Base-by-base conservation (phyloP, 2,329 filamentous ascomycete species). In the Allantophomopsis lycopodina region DNA sequence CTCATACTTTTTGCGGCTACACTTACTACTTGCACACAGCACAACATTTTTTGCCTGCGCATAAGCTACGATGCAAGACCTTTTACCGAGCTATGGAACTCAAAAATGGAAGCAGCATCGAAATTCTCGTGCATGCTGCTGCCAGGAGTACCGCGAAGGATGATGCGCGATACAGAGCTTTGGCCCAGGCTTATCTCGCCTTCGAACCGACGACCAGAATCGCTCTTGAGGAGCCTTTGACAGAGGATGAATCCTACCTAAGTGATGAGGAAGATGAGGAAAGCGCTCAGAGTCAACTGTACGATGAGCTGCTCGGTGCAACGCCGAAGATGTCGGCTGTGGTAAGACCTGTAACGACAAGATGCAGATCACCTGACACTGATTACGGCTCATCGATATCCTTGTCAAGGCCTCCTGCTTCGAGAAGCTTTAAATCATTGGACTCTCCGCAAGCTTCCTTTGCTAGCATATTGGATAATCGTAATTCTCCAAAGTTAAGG, bases 51-150 rank as follows among this genome's bases (percentile, higher is more conserved):
- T 28, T 28, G 23, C 23, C 11, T 8, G 23, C 23, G 3, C 23
- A 5, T 28, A 8, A 28, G 11, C 23, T 28, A 28, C 23, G 23
- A 28, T 28, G 23, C 23, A 28, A 28, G 23, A 8, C 23, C 23
- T 3, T 28, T 28, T 28, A 8, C 23, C 7, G 23, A 28, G 23
- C 23, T 28, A 28, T 28, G 23, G 23, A 28, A 3, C 3, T 28
- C 23, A 28, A 28, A 8, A 28, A 12, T 28, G 23, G 23, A 28
- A 28, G 23, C 32, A 39, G 51, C 33, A 45, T 56, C 37, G 53
- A 57, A 42, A 54, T 57, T 36, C 44, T 57, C 36, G 49, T 57
- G 32, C 54, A 57, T 37, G 49, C 46, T 15, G 42, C 51, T 15
- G 55, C 54, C 23, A 51, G 50, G 40, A 57, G 54, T 40, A 44